These are phyloP conservation scores for Cyberlindnera euphorbiae DNA, from an alignment of 805 yeast species.

Conservation along the genomic window DNA sequence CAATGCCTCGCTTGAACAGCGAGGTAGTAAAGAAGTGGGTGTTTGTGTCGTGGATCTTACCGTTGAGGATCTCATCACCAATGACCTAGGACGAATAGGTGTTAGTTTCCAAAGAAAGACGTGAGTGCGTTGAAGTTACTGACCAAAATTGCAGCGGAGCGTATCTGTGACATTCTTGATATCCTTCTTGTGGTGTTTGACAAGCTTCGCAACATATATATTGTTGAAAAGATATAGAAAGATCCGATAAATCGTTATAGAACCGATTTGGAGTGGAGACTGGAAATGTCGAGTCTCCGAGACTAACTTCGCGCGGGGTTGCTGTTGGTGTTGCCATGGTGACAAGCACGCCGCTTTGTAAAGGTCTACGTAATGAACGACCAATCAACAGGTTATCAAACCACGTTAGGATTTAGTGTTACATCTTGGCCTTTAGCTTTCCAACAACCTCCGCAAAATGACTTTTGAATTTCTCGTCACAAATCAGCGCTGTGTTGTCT, in stretches of 20 bases:
- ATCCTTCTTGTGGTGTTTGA: too few relatives aligned
- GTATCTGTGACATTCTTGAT: conserved; percentile 10
- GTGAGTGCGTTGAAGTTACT: conserved; percentile 2
- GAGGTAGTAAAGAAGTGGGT: conserved; percentile 65
- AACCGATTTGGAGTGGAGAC: too few relatives aligned
- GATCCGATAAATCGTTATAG: too few relatives aligned
- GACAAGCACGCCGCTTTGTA: too few relatives aligned
- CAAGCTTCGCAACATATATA: too few relatives aligned
- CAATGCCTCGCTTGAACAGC: conserved; percentile 66
- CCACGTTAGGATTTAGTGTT: too few relatives aligned
- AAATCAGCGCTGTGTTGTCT: conserved; percentile 38
- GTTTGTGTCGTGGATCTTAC: conserved; percentile 78
- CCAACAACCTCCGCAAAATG: conserved; percentile 7
- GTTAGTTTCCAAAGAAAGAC: background rate
- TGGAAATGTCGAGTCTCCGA: too few relatives aligned
- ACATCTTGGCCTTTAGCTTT: background rate
- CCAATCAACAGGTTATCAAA: too few relatives aligned
- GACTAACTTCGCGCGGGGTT: too few relatives aligned
- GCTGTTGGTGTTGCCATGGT: too few relatives aligned
- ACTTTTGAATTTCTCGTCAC: conserved; percentile 7
- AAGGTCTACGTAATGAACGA: too few relatives aligned
- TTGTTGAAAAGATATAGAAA: too few relatives aligned
- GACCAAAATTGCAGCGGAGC: conserved; percentile 14
- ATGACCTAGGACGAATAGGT: conserved; percentile 33
- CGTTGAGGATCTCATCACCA: conserved; percentile 86